Evolutionary conservation across 164 flowering plant genomes (phyloP), one percentile per base, ranked within the genome.

Genomic region (Berberis vulgaris): DNA sequence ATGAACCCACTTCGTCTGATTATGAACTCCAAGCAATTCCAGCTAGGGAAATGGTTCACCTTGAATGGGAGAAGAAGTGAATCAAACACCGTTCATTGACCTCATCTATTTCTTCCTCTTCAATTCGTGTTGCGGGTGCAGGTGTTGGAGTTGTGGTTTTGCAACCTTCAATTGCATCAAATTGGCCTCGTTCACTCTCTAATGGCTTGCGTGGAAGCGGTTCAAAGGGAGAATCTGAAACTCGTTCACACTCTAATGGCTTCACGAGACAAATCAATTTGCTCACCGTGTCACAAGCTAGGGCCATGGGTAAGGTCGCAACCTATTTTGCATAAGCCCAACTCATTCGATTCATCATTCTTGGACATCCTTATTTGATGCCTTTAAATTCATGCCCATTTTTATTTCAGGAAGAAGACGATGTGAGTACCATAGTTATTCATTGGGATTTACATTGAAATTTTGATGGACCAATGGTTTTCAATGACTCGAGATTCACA

Each of bases 291-390:
- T 79, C 93, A 0, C 97, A 88, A 63, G 82, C 83, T 39, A 93
- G 97, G 0, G 82, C 97, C 0, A 88, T 91, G 97, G 59, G 86
- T 8, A 88, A 86, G 66, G 96, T 91, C 5, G 96, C 93, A 3
- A 82, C 77, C 4, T 84, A 78, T 71, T 89, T 86, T 69, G 88
- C 87, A 3, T 79, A 80, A 44, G 92, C 88, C 4, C 72, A 86
- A 2, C 3, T n/a, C 71, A 0, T 66, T 76, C 4, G 81, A 76
- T 45, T 55, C 78, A 0, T 73, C 80, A 10, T 66, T 75, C 65
- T 63, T 81, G 7, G 89, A 91, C 45, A 41, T 78, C 3, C 81
- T 91, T 2, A n/a, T n/a, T n/a, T n/a, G n/a, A n/a, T n/a, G n/a
- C n/a, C n/a, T n/a, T n/a, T n/a, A n/a, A n/a, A n/a, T n/a, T n/a